These are phyloP conservation scores for Suhomyces sp. DNA, from an alignment of 805 yeast genomes.

Conservation along the genomic window DNA sequence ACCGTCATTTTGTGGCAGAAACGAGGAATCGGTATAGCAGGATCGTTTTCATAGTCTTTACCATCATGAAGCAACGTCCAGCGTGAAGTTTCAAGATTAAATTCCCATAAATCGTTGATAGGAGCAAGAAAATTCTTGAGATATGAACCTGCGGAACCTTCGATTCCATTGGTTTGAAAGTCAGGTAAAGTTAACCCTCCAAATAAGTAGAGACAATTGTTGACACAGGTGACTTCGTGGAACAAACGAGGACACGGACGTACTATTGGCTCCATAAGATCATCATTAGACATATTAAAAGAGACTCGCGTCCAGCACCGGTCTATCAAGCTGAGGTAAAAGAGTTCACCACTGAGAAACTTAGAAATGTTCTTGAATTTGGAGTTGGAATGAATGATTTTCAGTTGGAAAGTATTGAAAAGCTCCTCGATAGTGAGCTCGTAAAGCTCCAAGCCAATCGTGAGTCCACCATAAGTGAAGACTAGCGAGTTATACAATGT, in stretches of 20 bases:
- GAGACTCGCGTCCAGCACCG: slow-evolving; percentile 53
- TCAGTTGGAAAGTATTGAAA: slow-evolving; percentile 34
- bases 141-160: neutral
- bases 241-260: slow-evolving; percentile 51
- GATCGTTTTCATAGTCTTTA: slow-evolving; percentile 16
- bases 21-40: slow-evolving; percentile 35
- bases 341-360: slow-evolving; percentile 62
- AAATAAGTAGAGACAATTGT: slow-evolving; percentile 52
- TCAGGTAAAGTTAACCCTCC: slow-evolving; percentile 57
- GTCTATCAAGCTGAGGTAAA: slow-evolving; percentile 56
- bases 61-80: slow-evolving; percentile 54
- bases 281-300: slow-evolving; percentile 10
- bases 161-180: neutral
- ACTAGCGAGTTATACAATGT: slow-evolving; percentile 57
- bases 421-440: slow-evolving; percentile 40
- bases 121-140: slow-evolving; percentile 31
- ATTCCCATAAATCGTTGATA: slow-evolving; percentile 67
- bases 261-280: slow-evolving; percentile 11
- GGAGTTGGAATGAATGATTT: slow-evolving; percentile 20
- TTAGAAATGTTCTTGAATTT: slow-evolving; percentile 24
- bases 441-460: slow-evolving; percentile 50
- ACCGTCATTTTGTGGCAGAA: slow-evolving; percentile 53
- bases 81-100: slow-evolving; percentile 47
- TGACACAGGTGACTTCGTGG: slow-evolving; percentile 54
- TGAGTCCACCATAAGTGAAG: slow-evolving; percentile 67